Evolutionary conservation across 2,329 filamentous ascomycete species (phyloP), one percentile per base, ranked within the genome.

Genomic region (Pyricularia sp.): DNA sequence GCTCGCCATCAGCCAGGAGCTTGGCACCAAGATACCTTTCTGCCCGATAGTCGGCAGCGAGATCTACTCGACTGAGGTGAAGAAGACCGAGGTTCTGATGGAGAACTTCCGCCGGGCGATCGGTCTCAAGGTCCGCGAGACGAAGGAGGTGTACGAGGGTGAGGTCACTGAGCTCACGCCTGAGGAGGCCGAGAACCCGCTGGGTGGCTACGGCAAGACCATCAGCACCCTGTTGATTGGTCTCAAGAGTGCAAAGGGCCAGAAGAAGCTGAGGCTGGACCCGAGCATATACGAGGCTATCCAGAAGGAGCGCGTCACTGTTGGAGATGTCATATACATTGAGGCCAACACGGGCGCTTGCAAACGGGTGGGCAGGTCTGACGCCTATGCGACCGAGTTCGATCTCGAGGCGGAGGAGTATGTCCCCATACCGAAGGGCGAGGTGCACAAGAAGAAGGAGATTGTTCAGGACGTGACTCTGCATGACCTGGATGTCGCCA

Each of bases 381-480:
- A 99, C 78, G 95, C 95, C 31, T 98, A 98, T 79, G 94, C 94
- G 31, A 99, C 95, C 67, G 95, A 99, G 79, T 99, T 99, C 78
- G 95, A 99, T 78, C 88, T 99, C 66, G 95, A 99, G 82, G 95
- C 95, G 2, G 95, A 99, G 81, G 95, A 99, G 81, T 99, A 99
- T 79, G 95, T 99, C 72, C 95, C 95, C 6, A 96, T 99, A 72
- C 95, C 95, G 69, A 99, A 99, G 84, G 95, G 95, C 70, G 95
- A 99, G 76, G 95, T 99, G 68, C 95, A 98, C 84, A 99, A 99
- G 88, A 98, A 97, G 88, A 99, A 99, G 85, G 95, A 99, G 81
- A 97, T 99, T 74, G 95, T 99, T 50, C 95, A 99, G 79, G 95
- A 99, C 76, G 95, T 99, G 71, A 97, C 95, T 64, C 86, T 99